These are phyloP conservation scores for Acer negundo DNA, from an alignment of 345 rosid species.

Conservation along the genomic window DNA sequence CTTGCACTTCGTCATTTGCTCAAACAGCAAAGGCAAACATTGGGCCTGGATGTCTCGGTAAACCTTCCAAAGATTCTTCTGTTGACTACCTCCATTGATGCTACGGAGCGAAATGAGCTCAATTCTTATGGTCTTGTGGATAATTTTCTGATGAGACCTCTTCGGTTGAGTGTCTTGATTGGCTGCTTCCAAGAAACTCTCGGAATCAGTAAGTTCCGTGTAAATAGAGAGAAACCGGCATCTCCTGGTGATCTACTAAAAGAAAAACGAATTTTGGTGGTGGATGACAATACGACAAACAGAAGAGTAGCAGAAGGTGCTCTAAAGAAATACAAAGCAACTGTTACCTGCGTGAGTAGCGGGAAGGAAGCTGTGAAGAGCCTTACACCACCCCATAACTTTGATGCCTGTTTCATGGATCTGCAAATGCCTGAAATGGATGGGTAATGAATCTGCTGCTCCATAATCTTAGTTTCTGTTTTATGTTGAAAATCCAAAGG, in stretches of 20 bases:
- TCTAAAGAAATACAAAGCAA: slow-evolving; percentile 76
- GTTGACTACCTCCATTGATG: slow-evolving; percentile 46
- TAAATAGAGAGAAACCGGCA: slow-evolving; percentile 39
- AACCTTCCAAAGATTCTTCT: slow-evolving; percentile 55
- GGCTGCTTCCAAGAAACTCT: slow-evolving; percentile 77
- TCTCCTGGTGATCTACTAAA: slow-evolving; percentile 57
- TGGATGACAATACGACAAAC: slow-evolving; percentile 87
- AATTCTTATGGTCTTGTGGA: slow-evolving; percentile 56
- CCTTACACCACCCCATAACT: slow-evolving; percentile 83
- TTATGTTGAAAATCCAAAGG: neutral
- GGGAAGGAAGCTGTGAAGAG: slow-evolving; percentile 65
- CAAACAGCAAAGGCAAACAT: slow-evolving; percentile 27
- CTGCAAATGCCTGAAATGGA: slow-evolving; percentile 98
- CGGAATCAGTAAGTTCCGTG: slow-evolving; percentile 52
- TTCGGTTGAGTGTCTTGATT: slow-evolving; percentile 60
- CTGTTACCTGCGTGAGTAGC: slow-evolving; percentile 78
- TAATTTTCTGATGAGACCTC: slow-evolving; percentile 70
- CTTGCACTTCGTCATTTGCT: slow-evolving; percentile 36
- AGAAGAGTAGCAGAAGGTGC: slow-evolving; percentile 95
- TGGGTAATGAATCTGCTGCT: slow-evolving; percentile 53
- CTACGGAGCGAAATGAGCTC: slow-evolving; percentile 48
- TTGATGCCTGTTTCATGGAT: slow-evolving; percentile 97
- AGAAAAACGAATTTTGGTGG: slow-evolving; percentile 75
- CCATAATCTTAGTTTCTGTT: neutral
- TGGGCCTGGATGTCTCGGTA: slow-evolving; percentile 24